Base-by-base conservation (phyloP, 805 yeast species). In the Candida silvicultrix region DNA sequence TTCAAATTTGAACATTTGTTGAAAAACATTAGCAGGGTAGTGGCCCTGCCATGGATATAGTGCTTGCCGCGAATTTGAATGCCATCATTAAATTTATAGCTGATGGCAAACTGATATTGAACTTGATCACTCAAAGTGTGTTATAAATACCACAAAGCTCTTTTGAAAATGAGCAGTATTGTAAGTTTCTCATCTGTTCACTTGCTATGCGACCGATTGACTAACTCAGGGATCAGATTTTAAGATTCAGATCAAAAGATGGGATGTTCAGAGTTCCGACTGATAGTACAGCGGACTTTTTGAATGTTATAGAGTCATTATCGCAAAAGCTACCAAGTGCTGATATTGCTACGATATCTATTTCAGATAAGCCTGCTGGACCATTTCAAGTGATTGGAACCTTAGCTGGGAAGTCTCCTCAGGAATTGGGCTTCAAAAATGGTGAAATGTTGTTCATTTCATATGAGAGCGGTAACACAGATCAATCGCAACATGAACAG, bases 171-270 rank as follows among this genome's bases (percentile, higher is more conserved):
- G 49, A 49, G 45, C 34, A 39, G 47, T 19, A 41, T 49, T 38
- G 52, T 46, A 32, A 36, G 52, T 49, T 16, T 16, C 20, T n/a
- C n/a, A n/a, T n/a, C n/a, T n/a, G n/a, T n/a, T n/a, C n/a, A n/a
- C n/a, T n/a, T n/a, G n/a, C n/a, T n/a, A n/a, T n/a, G 21, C 21
- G 15, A 7, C 6, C 23, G 23, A 15, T 16, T 18, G 22, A 43
- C 51, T 41, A 42, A 43, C 49, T 19, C 1, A 6, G 2, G 21
- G 16, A 6, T 5, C 19, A 70, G 89, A 77, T 90, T 54, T 67
- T 85, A 20, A 72, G 99, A 58, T 88, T 94, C 65, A 76, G 96
- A 58, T 73, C 94, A 25, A 87, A 79, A 57, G 85, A 86, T 54
- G 98, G 98, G 9, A 83, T 81, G 77, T 80, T 78, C 60, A 75